A percentile compares a stretch with the other conserved stretches of the same genome.
Evolutionary conservation across 495 filamentous ascomycete species (phyloP).

Genomic region (Lasiosphaeria miniovina): DNA sequence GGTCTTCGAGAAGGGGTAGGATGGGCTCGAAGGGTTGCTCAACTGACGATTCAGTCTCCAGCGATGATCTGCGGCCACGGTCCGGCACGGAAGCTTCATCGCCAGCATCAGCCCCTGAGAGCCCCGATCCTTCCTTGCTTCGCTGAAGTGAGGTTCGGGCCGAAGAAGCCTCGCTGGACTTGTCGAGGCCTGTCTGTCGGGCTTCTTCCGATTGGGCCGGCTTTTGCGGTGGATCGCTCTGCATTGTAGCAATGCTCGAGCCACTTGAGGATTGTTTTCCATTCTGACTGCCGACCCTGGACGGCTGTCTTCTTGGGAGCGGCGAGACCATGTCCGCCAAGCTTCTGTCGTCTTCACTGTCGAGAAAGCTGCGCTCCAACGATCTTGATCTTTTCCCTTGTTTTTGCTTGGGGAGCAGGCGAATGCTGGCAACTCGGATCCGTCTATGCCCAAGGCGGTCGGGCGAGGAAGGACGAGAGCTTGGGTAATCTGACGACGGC

Average conservation of each 20-base stretch:
- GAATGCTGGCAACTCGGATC: not conserved
- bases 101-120: not conserved
- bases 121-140: not conserved
- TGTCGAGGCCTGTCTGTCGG: not conserved
- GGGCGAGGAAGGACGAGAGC: not conserved
- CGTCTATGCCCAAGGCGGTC: not conserved
- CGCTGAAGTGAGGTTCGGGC: not conserved
- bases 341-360: constrained; percentile 1
- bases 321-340: not conserved
- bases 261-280: not conserved
- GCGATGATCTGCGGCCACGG: not conserved
- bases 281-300: not conserved
- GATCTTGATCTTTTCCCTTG: not conserved
- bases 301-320: not conserved
- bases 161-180: not conserved
- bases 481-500: not conserved
- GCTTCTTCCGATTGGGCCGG: not conserved
- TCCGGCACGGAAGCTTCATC: not conserved
- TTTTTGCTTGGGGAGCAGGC: not conserved
- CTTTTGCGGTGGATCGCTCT: not conserved
- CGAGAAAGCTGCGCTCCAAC: not conserved
- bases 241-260: not conserved
- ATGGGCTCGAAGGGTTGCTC: constrained; percentile 28
- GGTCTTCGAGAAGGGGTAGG: constrained; percentile 41
- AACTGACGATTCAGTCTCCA: not conserved